Evolutionary conservation across 176 grass and related monocot species (phyloP).

Genomic region (Bolboschoenus planiculmis): DNA sequence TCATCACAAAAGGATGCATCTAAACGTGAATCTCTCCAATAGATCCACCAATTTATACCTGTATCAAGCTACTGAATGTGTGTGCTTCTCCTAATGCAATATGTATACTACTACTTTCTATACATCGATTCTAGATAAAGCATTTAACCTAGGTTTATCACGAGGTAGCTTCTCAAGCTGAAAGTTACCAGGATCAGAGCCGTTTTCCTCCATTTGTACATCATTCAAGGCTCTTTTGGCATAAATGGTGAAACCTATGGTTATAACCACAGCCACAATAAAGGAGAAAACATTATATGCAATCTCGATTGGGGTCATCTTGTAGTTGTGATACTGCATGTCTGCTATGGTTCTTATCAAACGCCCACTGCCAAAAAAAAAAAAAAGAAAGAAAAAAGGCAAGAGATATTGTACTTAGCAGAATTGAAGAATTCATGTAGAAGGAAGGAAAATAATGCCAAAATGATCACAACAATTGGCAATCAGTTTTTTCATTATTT

Average conservation of each 20-base stretch:
- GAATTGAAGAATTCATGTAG: not conserved
- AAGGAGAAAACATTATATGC: constrained; percentile 67
- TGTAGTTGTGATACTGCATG: constrained; percentile 56
- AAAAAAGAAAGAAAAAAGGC: not conserved
- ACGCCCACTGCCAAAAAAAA: constrained; percentile 53
- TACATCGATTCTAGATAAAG: constrained; percentile 34
- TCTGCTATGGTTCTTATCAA: constrained; percentile 67
- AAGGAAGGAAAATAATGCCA: not conserved
- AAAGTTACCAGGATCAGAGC: not conserved
- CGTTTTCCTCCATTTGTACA: constrained; percentile 32
- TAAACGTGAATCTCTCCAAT: not conserved
- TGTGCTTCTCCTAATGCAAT: not conserved
- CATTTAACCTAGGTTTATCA: constrained; percentile 29
- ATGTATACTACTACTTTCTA: constrained; percentile 15
- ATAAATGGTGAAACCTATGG: constrained; percentile 61
- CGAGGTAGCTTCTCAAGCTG: constrained; percentile 32
- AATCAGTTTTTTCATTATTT: not conserved
- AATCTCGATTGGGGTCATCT: constrained; percentile 76
- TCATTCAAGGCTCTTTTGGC: constrained; percentile 56
- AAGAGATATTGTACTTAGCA: not conserved
- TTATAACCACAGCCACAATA: constrained; percentile 37
- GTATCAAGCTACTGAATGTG: not conserved
- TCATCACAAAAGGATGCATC: not conserved
- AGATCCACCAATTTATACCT: constrained; percentile 4
- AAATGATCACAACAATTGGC: not conserved